Base-by-base conservation (phyloP, 169 alveolate genomes). In the Plasmodium gallinaceum region DNA sequence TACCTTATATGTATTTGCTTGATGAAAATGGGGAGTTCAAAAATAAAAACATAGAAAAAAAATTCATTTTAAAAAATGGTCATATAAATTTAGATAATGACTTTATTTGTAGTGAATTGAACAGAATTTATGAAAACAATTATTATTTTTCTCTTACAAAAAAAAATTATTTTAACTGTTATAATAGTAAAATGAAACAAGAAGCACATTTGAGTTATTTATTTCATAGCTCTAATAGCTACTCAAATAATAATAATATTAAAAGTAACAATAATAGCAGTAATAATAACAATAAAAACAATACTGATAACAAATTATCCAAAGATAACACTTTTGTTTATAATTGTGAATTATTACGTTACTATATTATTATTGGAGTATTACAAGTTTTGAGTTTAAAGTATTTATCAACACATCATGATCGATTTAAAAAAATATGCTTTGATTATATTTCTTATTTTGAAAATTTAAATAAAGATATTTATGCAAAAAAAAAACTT, bases 291-390 rank as follows among this genome's bases (percentile, higher is more conserved):
- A 16, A 14, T 14, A 26, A n/a, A 37, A 48, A 48, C 7, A 52
- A 32, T 12, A 37, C 9, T 9, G 66, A 46, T 18, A 54, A 80
- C 8, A 52, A 65, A 42, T 52, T 68, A 16, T 16, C 68, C 16
- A 80, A 62, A 12, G 61, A 80, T 42, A 18, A 39, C 20, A 37
- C 80, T 14, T 68, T 86, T 39, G 46, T 86, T 12, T 86, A 86
- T 61, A 86, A 86, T 39, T 86, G 92, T 52, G 92, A 86, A 71
- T 54, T 86, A 65, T 39, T 86, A 43, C 69, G 92, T 16, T 86
- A 86, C 51, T 71, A 86, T 52, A 86, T 86, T 16, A 86, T 86
- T 32, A 69, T 86, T 24, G 92, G 92, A 14, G 92, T 86, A 8
- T 42, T 86, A 26, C 86, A 86, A 86, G 92, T 62, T 32, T 37